Evolutionary conservation across 208 protist genomes (phyloP).

Genomic region (Trypanosoma avium): DNA sequence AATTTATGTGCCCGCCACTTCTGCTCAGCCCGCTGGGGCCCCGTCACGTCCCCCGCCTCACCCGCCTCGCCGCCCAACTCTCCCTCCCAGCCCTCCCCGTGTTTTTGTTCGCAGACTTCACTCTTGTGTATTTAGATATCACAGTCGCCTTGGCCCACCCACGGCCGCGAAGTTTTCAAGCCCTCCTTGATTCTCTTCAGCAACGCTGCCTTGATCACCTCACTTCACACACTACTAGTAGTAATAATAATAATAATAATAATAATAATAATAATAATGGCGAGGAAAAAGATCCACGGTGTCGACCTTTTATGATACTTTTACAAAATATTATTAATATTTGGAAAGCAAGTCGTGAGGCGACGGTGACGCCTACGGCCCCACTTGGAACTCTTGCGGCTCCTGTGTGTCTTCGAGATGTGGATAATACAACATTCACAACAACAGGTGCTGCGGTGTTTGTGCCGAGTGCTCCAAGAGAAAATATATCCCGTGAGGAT

Average conservation of each 20-base stretch:
- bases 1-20: constrained; percentile 56
- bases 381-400: constrained; percentile 37
- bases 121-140: constrained; percentile 51
- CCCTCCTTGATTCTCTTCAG: constrained; percentile 1
- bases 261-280: not conserved
- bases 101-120: constrained; percentile 46
- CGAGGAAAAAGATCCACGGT: not conserved
- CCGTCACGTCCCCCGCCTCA: constrained; percentile 27
- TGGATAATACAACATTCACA: constrained; percentile 4
- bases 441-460: no score
- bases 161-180: constrained; percentile 9
- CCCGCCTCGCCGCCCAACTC: constrained; percentile 30
- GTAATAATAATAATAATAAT: not conserved
- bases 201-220: not conserved
- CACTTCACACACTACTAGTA: no score
- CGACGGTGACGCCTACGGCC: constrained; percentile 38
- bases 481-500: constrained; percentile 24
- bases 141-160: constrained; percentile 25
- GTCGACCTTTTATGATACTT: constrained; percentile 17
- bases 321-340: constrained; percentile 28
- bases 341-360: constrained; percentile 42
- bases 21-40: constrained; percentile 55
- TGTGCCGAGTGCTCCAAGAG: constrained; percentile 38
- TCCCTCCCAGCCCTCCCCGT: constrained; percentile 52
- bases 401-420: constrained; percentile 33